Percentiles rank a stretch among this genome's conserved stretches.
Conservation (phyloP, 2,329 filamentous ascomycete genomes). For the Colletotrichum caudatum region DNA sequence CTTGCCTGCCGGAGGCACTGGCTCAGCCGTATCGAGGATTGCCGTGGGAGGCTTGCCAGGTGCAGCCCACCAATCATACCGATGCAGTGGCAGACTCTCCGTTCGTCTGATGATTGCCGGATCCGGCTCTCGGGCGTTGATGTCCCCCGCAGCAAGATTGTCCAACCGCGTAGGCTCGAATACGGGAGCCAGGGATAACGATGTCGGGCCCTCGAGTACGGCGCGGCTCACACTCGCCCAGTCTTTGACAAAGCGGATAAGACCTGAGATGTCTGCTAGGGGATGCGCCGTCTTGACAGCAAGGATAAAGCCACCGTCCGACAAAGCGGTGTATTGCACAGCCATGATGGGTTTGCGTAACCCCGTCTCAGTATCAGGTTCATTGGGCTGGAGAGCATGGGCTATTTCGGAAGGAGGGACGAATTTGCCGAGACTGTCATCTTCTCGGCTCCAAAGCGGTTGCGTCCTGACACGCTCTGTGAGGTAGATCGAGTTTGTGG, state of each 20-base stretch:
- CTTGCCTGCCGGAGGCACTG: background rate
- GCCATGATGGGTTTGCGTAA: background rate
- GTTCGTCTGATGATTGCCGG: background rate
- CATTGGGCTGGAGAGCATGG: background rate
- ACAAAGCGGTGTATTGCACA: background rate
- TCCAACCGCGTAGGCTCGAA: background rate
- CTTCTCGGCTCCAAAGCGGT: background rate
- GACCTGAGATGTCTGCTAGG: background rate
- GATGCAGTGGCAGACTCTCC: background rate
- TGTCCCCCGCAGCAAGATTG: background rate
- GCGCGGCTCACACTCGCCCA: background rate
- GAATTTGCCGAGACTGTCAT: background rate
- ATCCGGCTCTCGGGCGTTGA: background rate
- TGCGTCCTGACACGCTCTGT: background rate
- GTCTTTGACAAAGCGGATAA: background rate
- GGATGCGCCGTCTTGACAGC: background rate
- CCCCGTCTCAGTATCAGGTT: background rate
- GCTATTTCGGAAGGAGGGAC: background rate
- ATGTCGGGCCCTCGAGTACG: background rate
- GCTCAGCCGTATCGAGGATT: background rate
- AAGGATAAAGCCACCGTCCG: background rate
- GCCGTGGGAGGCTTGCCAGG: background rate
- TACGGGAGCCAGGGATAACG: background rate
- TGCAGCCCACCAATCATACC: background rate
- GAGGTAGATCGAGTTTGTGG: background rate